Percentiles rank a stretch among this genome's conserved stretches.
phyloP scores from a whole-genome alignment of 2,329 filamentous ascomycete species.

The Cladobotryum mycophilum region DNA sequence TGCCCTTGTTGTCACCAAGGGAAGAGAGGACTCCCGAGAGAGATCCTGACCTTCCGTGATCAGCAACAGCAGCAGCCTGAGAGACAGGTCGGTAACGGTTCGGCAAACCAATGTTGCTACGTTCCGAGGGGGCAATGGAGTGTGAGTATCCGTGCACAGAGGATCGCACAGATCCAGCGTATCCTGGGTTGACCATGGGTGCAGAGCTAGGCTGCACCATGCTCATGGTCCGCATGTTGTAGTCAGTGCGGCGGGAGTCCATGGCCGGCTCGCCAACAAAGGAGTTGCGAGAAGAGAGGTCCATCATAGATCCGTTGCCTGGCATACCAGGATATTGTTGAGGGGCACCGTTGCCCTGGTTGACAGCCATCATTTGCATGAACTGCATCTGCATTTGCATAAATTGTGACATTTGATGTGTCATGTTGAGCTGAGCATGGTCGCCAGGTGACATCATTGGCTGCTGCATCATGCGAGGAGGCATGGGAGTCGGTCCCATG shows the following conservation, averaged over 20 bases:
- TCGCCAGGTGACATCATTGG: conserved; percentile 53
- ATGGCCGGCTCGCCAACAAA: conserved; percentile 42
- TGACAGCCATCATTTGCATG: conserved; percentile 70
- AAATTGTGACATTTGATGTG: conserved; percentile 77
- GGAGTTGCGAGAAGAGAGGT: conserved; percentile 39
- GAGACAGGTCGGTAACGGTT: conserved; percentile 88
- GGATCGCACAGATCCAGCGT: conserved; percentile 24
- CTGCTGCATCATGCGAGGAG: conserved; percentile 20
- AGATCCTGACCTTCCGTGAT: conserved; percentile 30
- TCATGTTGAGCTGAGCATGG: conserved; percentile 73
- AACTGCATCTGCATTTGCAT: conserved; percentile 95
- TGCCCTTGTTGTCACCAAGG: conserved; percentile 26
- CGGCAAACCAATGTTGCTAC: conserved; percentile 87
- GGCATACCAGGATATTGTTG: conserved; percentile 22
- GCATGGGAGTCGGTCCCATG: conserved; percentile 24
- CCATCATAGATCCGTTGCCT: conserved; percentile 37
- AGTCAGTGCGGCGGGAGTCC: conserved; percentile 38
- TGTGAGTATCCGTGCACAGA: conserved; percentile 62
- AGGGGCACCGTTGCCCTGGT: conserved; percentile 21
- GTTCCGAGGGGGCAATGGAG: conserved; percentile 91
- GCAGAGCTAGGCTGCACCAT: conserved; percentile 67
- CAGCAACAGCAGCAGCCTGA: conserved; percentile 39
- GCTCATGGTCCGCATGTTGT: conserved; percentile 66
- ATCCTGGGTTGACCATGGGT: conserved; percentile 45
- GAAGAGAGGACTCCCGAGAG: conserved; percentile 26